A percentile compares a stretch with the other conserved stretches of the same genome.
phyloP scores from a whole-genome alignment of 2,329 filamentous ascomycete species.

The Beauveria caledonica region DNA sequence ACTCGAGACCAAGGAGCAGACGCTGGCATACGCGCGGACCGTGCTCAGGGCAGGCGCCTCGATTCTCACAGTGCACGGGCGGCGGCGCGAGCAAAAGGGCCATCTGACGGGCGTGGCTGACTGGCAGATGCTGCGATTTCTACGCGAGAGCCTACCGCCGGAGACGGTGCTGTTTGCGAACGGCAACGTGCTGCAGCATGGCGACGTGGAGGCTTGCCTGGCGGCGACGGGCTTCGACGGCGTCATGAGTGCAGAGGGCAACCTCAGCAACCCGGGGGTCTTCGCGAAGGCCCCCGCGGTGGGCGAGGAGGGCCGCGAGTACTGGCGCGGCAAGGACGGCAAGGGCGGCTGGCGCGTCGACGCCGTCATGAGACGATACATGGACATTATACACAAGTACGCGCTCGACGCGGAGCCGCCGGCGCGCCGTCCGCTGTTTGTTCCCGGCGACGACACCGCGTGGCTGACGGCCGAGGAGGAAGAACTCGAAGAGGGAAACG shows the following conservation, averaged over 20 bases:
- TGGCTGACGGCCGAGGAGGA: conserved; percentile 33
- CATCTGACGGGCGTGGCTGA: conserved; percentile 91
- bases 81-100: conserved; percentile 85
- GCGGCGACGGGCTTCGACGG: conserved; percentile 80
- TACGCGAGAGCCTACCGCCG: conserved; percentile 72
- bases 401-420: conserved; percentile 62
- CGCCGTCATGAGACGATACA: conserved; percentile 75
- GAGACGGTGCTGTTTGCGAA: conserved; percentile 96
- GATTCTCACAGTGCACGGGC: conserved; percentile 86
- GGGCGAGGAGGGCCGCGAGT: conserved; percentile 65
- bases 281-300: conserved; percentile 61
- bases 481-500: conserved; percentile 29
- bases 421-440: conserved; percentile 60
- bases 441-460: conserved; percentile 48
- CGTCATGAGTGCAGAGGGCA: conserved; percentile 94
- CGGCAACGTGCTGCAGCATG: conserved; percentile 79
- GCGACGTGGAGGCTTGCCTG: conserved; percentile 70
- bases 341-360: conserved; percentile 84
- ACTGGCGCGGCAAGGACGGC: conserved; percentile 74
- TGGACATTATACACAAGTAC: conserved; percentile 81
- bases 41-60: conserved; percentile 83
- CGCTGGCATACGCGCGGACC: conserved; percentile 80
- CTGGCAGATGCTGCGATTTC: conserved; percentile 75
- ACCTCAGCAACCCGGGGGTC: conserved; percentile 82
- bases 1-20: conserved; percentile 77